These are phyloP conservation scores for Lasiosphaeria hispida DNA, from an alignment of 495 filamentous ascomycete genomes.

Conservation along the genomic window DNA sequence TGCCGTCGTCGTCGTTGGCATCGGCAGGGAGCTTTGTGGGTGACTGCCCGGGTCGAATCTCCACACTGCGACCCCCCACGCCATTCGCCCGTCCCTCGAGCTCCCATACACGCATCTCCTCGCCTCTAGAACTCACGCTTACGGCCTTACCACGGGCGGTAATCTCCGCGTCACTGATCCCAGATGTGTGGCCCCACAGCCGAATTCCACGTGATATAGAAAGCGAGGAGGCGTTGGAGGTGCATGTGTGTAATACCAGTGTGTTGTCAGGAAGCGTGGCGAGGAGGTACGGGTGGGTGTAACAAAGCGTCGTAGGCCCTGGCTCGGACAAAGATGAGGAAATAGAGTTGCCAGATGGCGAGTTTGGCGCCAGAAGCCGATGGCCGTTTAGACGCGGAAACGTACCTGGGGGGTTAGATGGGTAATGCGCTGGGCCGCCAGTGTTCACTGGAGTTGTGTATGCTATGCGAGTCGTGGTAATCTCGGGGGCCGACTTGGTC, in stretches of 20 bases:
- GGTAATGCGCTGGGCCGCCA: background rate
- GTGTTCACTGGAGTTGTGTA: constrained; percentile 36
- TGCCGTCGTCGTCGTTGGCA: constrained; percentile 1
- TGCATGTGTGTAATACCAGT: constrained; percentile 80
- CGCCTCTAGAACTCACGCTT: constrained; percentile 75
- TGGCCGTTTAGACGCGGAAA: constrained; percentile 1
- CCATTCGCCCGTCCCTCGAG: constrained; percentile 66
- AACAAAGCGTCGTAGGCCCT: constrained; percentile 73
- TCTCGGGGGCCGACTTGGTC: constrained; percentile 38
- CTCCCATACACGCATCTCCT: constrained; percentile 93
- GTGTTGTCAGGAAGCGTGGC: constrained; percentile 91
- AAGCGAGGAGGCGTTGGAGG: constrained; percentile 63
- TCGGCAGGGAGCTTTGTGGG: constrained; percentile 13
- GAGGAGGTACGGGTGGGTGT: constrained; percentile 89
- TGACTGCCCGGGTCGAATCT: constrained; percentile 43
- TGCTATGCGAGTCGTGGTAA: constrained; percentile 46
- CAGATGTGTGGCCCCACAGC: constrained; percentile 93
- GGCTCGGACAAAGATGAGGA: constrained; percentile 16
- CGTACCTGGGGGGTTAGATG: constrained; percentile 27
- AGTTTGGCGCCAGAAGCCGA: background rate
- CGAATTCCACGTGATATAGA: constrained; percentile 71
- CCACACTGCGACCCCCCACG: constrained; percentile 35
- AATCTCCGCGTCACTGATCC: constrained; percentile 81
- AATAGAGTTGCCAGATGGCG: background rate
- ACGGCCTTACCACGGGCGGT: constrained; percentile 86